A percentile compares a stretch with the other conserved stretches of the same genome.
Conservation (phyloP, 2,329 filamentous ascomycete genomes). For the Cordyceps tenuipes region DNA sequence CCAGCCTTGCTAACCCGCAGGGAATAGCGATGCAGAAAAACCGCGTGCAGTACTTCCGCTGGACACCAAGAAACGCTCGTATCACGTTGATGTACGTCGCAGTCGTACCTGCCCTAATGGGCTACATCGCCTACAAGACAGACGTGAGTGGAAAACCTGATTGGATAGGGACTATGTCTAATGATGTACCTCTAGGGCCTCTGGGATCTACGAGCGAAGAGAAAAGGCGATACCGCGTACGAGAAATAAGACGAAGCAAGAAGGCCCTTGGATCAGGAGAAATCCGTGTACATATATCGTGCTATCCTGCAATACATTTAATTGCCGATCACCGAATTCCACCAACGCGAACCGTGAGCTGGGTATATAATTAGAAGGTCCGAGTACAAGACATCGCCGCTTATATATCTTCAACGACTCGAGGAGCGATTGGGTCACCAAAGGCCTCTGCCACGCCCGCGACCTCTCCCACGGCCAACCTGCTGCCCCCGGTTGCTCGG, state of each 20-base stretch:
- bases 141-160: constrained; percentile 59
- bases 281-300: constrained; percentile 34
- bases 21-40: constrained; percentile 67
- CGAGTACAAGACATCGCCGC: neutral
- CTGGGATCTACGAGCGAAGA: constrained; percentile 77
- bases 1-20: constrained; percentile 17
- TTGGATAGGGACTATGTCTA: constrained; percentile 13
- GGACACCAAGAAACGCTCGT: constrained; percentile 75
- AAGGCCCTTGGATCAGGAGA: constrained; percentile 13
- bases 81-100: constrained; percentile 70
- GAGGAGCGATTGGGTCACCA: neutral
- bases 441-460: neutral
- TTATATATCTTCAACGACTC: neutral
- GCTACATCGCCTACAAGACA: constrained; percentile 66
- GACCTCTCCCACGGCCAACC: neutral
- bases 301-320: neutral
- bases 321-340: neutral
- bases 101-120: constrained; percentile 62
- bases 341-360: neutral
- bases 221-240: constrained; percentile 71
- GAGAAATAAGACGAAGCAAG: constrained; percentile 55
- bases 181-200: constrained; percentile 57
- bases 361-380: neutral
- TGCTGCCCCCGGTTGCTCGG: neutral
- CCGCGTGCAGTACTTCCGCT: constrained; percentile 92